phyloP scores from a whole-genome alignment of 2,329 filamentous ascomycete species.

The Colletotrichum sp. region DNA sequence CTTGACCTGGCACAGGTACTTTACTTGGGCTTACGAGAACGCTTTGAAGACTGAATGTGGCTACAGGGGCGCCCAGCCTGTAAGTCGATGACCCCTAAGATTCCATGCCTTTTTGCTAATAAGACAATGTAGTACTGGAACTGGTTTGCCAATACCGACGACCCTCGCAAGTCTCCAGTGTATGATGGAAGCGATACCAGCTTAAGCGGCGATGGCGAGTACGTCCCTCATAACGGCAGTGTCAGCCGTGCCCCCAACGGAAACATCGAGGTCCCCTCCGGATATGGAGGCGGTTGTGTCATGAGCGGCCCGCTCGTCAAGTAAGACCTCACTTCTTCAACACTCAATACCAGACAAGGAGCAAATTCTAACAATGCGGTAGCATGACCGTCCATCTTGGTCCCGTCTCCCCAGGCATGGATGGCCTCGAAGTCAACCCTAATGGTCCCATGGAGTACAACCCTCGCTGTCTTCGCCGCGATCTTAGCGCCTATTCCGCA shows the following conservation, averaged over 20 bases:
- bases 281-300: constrained; percentile 39
- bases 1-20: constrained; percentile 22
- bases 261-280: constrained; percentile 35
- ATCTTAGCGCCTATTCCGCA: constrained; percentile 26
- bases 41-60: constrained; percentile 20
- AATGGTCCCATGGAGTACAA: constrained; percentile 23
- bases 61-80: constrained; percentile 20
- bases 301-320: constrained; percentile 33
- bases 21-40: constrained; percentile 17
- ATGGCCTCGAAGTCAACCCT: not conserved
- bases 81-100: not conserved
- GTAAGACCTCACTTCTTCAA: not conserved
- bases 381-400: constrained; percentile 32
- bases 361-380: not conserved
- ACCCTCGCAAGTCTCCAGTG: constrained; percentile 36
- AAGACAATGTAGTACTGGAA: constrained; percentile 34
- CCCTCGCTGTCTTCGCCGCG: constrained; percentile 36
- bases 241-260: constrained; percentile 21
- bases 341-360: constrained; percentile 15
- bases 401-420: constrained; percentile 27
- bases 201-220: constrained; percentile 42
- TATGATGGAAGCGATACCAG: constrained; percentile 44
- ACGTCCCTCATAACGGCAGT: constrained; percentile 28
- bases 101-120: no score
- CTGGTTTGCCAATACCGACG: constrained; percentile 34